Conservation (phyloP, 371 early-diverging fungal species). For the Amoeboradix gromovi region DNA sequence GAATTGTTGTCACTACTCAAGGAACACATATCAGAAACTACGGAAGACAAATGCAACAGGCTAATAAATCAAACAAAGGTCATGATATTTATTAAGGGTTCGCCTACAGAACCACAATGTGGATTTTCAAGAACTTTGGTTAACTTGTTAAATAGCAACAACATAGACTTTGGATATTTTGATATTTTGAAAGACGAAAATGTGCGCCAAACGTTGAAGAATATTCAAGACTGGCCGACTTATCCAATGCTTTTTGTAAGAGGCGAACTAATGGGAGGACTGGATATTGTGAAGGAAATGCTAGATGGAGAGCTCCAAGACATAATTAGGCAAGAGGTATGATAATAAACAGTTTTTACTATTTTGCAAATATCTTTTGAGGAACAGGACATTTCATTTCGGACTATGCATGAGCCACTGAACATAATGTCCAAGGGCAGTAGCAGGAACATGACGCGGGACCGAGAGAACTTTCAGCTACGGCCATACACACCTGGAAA, state of each 20-base stretch:
- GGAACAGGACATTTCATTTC: too few species aligned
- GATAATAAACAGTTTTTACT: too few species aligned
- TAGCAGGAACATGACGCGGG: too few species aligned
- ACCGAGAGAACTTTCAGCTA: too few species aligned
- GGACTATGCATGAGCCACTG: too few species aligned
- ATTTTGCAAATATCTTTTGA: too few species aligned
- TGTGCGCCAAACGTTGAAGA: conserved; percentile 50
- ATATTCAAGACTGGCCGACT: conserved; percentile 63
- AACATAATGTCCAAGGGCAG: too few species aligned
- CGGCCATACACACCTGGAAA: too few species aligned
- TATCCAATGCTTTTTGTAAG: conserved; percentile 62
- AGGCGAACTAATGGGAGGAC: conserved; percentile 58
- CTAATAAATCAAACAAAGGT: conserved; percentile 3
- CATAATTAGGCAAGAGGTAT: too few species aligned
- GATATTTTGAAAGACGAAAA: conserved; percentile 66
- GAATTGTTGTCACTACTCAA: neutral
- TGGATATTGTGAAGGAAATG: conserved; percentile 65
- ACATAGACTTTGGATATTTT: conserved; percentile 39
- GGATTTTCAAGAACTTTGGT: conserved; percentile 42
- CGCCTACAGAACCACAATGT: conserved; percentile 22
- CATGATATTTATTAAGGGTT: conserved; percentile 13
- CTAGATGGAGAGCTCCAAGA: conserved; percentile 41
- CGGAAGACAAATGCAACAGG: neutral
- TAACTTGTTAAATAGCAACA: conserved; percentile 30
- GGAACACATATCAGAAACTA: neutral